phyloP scores from a whole-genome alignment of 768 basidiomycete genomes.

The Collybia sp. region DNA sequence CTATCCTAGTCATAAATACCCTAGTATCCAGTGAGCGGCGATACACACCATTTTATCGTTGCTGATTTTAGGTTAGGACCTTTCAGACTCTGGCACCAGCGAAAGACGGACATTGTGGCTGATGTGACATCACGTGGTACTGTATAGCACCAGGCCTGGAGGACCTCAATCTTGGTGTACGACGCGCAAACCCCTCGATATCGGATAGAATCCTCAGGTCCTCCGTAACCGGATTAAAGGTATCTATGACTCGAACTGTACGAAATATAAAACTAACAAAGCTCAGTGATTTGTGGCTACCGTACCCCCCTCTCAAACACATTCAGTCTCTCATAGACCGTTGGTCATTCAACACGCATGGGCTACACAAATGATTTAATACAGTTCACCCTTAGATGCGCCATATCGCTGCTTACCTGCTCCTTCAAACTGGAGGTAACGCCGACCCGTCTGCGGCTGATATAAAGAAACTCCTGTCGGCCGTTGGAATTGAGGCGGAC shows the following conservation, averaged over 20 bases:
- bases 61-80: conserved; percentile 37
- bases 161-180: conserved; percentile 20
- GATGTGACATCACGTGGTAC: conserved; percentile 42
- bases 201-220: conserved; percentile 94
- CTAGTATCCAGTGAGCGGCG: neutral
- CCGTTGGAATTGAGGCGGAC: conserved; percentile 89
- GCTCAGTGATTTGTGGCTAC: conserved; percentile 90
- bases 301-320: conserved; percentile 32
- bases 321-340: conserved; percentile 17
- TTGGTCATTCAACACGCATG: conserved; percentile 4
- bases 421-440: conserved; percentile 94
- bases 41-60: conserved; percentile 32
- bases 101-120: conserved; percentile 34
- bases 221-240: conserved; percentile 89
- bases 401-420: conserved; percentile 93
- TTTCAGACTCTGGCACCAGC: conserved; percentile 22
- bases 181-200: conserved; percentile 23
- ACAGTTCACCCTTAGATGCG: conserved; percentile 57
- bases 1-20: conserved; percentile 29
- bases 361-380: neutral
- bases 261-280: neutral
- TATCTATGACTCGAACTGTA: conserved; percentile 17
- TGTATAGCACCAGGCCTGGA: conserved; percentile 47
- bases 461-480: conserved; percentile 79
- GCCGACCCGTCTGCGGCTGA: conserved; percentile 79